Percentiles rank a stretch among this genome's conserved stretches.
Conservation (phyloP, 306 rosid genomes). For the Pyrus pyrifolia region DNA sequence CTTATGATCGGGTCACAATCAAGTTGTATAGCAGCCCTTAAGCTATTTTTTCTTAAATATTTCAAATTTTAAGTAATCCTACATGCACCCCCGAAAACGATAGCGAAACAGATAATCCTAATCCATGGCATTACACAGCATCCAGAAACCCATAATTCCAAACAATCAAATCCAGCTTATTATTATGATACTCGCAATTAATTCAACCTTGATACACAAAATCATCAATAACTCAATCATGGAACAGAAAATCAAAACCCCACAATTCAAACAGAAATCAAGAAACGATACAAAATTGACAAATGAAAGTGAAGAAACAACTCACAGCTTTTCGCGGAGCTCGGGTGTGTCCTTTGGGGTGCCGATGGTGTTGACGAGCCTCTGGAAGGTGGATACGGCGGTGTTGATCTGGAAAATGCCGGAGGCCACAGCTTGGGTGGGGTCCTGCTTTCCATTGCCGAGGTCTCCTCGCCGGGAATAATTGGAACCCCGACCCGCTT, state of each 20-base stretch:
- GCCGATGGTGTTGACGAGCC: conserved; percentile 96
- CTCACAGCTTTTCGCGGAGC: conserved; percentile 92
- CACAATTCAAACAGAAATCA: background rate
- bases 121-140: background rate
- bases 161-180: conserved; percentile 12
- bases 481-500: conserved; percentile 61
- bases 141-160: background rate
- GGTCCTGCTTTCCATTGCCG: conserved; percentile 64
- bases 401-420: conserved; percentile 99
- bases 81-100: background rate
- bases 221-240: background rate
- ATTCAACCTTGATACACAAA: background rate
- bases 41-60: background rate
- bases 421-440: conserved; percentile 90
- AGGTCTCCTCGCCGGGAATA: conserved; percentile 55
- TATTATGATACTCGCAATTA: background rate
- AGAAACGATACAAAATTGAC: background rate
- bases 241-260: background rate
- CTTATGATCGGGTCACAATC: background rate
- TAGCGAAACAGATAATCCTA: background rate
- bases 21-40: background rate
- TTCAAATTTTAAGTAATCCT: background rate
- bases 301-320: background rate
- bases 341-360: conserved; percentile 95
- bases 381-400: conserved; percentile 88